Conservation (phyloP, 352 stramenopile genomes). For the Phytophthora constricta region DNA sequence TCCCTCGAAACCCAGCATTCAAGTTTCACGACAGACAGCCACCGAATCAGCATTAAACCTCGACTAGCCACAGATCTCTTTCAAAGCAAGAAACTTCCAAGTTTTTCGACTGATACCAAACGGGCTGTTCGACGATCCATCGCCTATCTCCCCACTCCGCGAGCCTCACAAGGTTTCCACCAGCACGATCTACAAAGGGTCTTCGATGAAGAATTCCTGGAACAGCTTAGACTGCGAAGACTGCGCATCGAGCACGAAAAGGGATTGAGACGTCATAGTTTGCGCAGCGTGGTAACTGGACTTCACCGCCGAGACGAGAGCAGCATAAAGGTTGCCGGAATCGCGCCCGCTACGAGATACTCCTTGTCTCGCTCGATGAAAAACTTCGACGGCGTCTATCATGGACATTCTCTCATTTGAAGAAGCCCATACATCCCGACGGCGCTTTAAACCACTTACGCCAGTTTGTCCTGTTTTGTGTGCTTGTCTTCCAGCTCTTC, state of each 20-base stretch:
- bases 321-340: background rate
- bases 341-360: background rate
- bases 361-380: slow-evolving; percentile 4
- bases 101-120: background rate
- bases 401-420: background rate
- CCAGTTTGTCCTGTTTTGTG: background rate
- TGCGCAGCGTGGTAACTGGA: background rate
- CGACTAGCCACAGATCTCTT: background rate
- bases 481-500: slow-evolving; percentile 4
- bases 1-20: too few species aligned
- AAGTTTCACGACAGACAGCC: too few species aligned
- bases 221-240: background rate
- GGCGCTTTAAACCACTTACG: background rate
- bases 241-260: background rate
- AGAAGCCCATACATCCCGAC: background rate
- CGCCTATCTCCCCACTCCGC: background rate
- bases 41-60: too few species aligned
- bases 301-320: background rate
- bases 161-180: slow-evolving; percentile 3
- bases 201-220: slow-evolving; percentile 5
- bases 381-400: background rate
- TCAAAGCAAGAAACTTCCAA: background rate
- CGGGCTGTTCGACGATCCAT: background rate
- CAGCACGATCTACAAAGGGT: background rate
- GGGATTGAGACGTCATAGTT: background rate